Evolutionary conservation across 768 basidiomycete genomes (phyloP), one percentile per base, ranked within the genome.

Genomic region (Trametes maxima): DNA sequence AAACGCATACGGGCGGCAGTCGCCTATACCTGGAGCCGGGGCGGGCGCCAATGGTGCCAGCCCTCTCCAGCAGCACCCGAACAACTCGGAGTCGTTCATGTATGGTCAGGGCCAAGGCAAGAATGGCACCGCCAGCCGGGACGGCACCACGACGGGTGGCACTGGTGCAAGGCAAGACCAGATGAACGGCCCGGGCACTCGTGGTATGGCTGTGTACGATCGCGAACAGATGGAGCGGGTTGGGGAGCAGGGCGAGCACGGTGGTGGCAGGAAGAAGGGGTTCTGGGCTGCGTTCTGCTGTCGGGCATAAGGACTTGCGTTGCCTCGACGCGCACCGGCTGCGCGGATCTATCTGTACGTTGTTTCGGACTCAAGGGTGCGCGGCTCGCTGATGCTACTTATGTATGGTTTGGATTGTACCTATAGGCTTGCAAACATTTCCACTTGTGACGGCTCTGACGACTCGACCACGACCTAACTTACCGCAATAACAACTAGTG

Each of bases 201-300:
- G 82, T 59, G 80, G 77, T 5, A 88, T 91, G 85, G 81, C 78
- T 17, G 77, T 87, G 44, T 90, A 89, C 66, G 88, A 89, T 58
- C 76, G 81, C 33, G 85, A 86, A 37, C 88, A 85, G 73, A 82
- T 84, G 80, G 80, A 78, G 47, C 79, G 82, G 48, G 80, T 76
- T 13, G 82, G 84, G 50, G 84, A 86, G 62, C 79, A 83, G 62
- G 85, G 85, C 60, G 87, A 88, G 60, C 70, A 70, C 63, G 84
- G 84, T 25, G 83, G 83, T 61, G 85, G 82, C 58, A 80, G 82
- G 70, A 80, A 81, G 73, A 82, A 78, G 62, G 84, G 88, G 21
- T 79, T 92, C 70, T 87, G 83, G 76, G 77, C 78, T 63, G 76
- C 85, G 44, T 74, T 92, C 59, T 92, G 90, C 74, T 92, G 90